phyloP scores from a whole-genome alignment of 2,329 filamentous ascomycete genomes.

The Blastomyces emzantsi region DNA sequence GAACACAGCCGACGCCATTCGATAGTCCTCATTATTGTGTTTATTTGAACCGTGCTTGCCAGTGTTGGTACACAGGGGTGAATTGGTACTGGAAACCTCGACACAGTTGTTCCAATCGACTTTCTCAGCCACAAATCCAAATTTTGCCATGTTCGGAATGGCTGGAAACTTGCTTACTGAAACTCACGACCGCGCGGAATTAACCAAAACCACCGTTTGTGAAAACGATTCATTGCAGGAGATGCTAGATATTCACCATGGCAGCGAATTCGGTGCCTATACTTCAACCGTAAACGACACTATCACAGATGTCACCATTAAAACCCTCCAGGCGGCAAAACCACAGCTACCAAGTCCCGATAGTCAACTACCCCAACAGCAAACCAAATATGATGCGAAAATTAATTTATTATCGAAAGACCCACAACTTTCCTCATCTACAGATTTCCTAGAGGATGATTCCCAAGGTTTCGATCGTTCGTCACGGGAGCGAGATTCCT shows the following conservation, averaged over 20 bases:
- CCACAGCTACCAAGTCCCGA: not conserved
- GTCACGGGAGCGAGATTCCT: slow-evolving; percentile 19
- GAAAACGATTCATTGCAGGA: not conserved
- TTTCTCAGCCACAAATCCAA: not conserved
- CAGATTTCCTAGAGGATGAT: slow-evolving; percentile 11
- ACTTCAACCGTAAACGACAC: not conserved
- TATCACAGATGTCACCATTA: not conserved
- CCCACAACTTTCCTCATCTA: not conserved
- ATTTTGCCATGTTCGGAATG: slow-evolving; percentile 2
- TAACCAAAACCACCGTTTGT: not conserved
- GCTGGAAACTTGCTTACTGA: slow-evolving; percentile 2
- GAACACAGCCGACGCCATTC: not conserved
- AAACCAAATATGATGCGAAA: not conserved
- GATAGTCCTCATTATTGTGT: not conserved
- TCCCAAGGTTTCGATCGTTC: slow-evolving; percentile 18
- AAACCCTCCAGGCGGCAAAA: not conserved
- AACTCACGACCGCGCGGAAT: not conserved
- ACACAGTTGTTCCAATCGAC: not conserved
- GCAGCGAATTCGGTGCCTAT: not conserved
- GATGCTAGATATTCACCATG: not conserved
- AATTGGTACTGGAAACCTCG: not conserved
- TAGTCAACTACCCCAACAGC: not conserved
- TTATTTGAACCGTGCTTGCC: not conserved
- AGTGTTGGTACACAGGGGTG: not conserved
- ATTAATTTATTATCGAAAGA: slow-evolving; percentile 6